phyloP scores from a whole-genome alignment of 805 yeast genomes.

The Debaryomyces tyrocola region DNA sequence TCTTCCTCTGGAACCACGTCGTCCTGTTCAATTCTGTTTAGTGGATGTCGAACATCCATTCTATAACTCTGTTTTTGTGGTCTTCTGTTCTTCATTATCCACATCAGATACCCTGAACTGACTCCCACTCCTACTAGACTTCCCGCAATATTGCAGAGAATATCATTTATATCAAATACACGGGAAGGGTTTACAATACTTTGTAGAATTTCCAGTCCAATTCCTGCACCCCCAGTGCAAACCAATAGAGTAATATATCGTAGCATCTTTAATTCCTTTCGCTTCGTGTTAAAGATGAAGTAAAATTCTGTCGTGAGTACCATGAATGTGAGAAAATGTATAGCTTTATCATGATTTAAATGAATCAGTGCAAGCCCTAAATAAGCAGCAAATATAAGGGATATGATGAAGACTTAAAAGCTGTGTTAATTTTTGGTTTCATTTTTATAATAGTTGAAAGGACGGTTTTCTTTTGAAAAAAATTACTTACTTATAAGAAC shows the following conservation, averaged over 20 bases:
- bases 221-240: slow-evolving; percentile 49
- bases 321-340: slow-evolving; percentile 50
- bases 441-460: too few relatives aligned
- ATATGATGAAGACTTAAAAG: slow-evolving; percentile 23
- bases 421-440: slow-evolving; percentile 2
- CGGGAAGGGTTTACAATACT: slow-evolving; percentile 45
- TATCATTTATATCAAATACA: slow-evolving; percentile 51
- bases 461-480: too few relatives aligned
- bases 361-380: slow-evolving; percentile 53
- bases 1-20: slow-evolving; percentile 8
- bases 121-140: slow-evolving; percentile 25
- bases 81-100: slow-evolving; percentile 2
- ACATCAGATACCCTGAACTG: slow-evolving; percentile 10
- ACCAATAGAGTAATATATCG: slow-evolving; percentile 36
- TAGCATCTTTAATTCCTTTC: slow-evolving; percentile 25
- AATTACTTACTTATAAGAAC: slow-evolving; percentile 20
- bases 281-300: slow-evolving; percentile 39
- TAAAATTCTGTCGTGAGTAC: slow-evolving; percentile 50
- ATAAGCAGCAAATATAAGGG: slow-evolving; percentile 36
- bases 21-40: neutral
- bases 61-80: slow-evolving; percentile 2
- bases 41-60: neutral
- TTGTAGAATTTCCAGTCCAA: slow-evolving; percentile 54
- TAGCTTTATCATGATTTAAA: slow-evolving; percentile 48
- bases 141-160: slow-evolving; percentile 34